phyloP scores from a whole-genome alignment of 345 rosid species.

The Eutrema heterophyllum region DNA sequence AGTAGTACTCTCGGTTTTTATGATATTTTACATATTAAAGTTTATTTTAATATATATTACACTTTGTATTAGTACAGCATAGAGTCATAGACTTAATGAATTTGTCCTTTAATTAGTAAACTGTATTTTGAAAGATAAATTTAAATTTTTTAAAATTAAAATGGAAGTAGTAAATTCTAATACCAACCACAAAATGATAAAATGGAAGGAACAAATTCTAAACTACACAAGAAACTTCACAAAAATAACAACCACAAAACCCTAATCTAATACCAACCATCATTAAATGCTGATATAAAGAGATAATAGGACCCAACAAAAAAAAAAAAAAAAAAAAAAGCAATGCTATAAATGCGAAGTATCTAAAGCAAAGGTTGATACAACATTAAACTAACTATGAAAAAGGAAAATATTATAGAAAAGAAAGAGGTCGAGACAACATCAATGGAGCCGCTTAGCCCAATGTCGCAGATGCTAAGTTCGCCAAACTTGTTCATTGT shows the following conservation, averaged over 20 bases:
- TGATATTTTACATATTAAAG: too few relatives aligned
- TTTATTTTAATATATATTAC: too few relatives aligned
- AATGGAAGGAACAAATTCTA: background rate
- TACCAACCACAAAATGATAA: too few relatives aligned
- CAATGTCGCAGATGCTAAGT: conserved; percentile 11
- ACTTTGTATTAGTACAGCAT: too few relatives aligned
- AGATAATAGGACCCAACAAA: background rate
- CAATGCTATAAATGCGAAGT: background rate
- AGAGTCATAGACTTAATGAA: too few relatives aligned
- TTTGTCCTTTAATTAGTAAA: too few relatives aligned
- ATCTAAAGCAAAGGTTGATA: background rate
- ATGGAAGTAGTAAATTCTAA: too few relatives aligned
- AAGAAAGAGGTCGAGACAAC: background rate
- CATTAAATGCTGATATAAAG: background rate
- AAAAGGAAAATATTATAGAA: background rate
- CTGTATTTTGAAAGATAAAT: too few relatives aligned
- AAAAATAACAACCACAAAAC: background rate
- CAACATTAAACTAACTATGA: background rate
- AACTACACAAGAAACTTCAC: background rate
- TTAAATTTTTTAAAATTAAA: too few relatives aligned
- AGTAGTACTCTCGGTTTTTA: too few relatives aligned
- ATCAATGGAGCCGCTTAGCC: conserved; percentile 1
- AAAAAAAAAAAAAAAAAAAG: background rate
- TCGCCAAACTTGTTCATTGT: background rate
- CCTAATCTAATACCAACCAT: background rate